phyloP scores from a whole-genome alignment of 2,329 filamentous ascomycete genomes.

The Ascochyta lentis region DNA sequence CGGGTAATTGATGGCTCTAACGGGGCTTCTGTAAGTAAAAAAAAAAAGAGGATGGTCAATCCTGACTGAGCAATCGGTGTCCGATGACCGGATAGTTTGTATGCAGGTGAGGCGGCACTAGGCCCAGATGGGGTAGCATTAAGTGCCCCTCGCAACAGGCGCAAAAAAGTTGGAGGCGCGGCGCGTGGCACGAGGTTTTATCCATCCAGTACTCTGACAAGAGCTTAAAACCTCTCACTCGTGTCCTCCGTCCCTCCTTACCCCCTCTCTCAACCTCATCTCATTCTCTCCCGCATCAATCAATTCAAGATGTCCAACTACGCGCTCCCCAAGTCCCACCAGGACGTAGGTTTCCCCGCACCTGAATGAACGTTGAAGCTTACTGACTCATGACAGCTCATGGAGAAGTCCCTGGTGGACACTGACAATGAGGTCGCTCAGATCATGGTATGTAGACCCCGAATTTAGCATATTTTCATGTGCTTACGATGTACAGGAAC shows the following conservation, averaged over 20 bases:
- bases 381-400: conserved; percentile 70
- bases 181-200: conserved; percentile 19
- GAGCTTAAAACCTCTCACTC: conserved; percentile 23
- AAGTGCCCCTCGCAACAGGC: conserved; percentile 22
- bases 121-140: conserved; percentile 27
- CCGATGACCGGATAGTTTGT: conserved; percentile 34
- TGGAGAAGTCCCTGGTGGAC: conserved; percentile 92
- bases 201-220: conserved; percentile 19
- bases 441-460: conserved; percentile 80
- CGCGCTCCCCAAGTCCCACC: conserved; percentile 70
- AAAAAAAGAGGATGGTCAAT: conserved; percentile 2
- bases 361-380: conserved; percentile 18
- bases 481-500: conserved; percentile 65
- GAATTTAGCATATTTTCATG: not conserved
- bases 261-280: not conserved
- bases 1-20: not conserved
- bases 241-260: conserved; percentile 7
- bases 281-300: conserved; percentile 15
- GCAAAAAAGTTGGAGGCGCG: conserved; percentile 35
- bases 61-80: conserved; percentile 17
- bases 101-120: conserved; percentile 22
- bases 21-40: not conserved
- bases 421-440: conserved; percentile 91
- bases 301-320: conserved; percentile 56
- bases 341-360: conserved; percentile 61